These are phyloP conservation scores for Chrysoporthe austroafricana DNA, from an alignment of 2,329 filamentous ascomycete genomes.

Conservation along the genomic window DNA sequence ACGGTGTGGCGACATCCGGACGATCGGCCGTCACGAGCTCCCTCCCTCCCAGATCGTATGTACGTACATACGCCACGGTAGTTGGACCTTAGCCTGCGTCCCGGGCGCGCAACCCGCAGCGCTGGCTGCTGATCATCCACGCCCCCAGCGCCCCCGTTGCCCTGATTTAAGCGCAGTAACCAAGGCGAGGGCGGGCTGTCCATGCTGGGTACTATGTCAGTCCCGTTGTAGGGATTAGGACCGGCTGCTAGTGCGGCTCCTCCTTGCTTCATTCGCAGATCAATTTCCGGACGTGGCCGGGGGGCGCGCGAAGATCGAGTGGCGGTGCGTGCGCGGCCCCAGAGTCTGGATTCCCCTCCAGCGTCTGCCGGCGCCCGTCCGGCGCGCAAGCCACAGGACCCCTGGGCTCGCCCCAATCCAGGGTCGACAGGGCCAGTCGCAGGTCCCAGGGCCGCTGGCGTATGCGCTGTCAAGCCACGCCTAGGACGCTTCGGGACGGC, in stretches of 20 bases:
- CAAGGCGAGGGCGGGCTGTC: too few species aligned
- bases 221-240: too few species aligned
- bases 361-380: background rate
- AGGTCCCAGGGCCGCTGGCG: background rate
- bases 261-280: slow-evolving; percentile 5
- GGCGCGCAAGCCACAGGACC: slow-evolving; percentile 18
- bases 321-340: slow-evolving; percentile 18
- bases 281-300: slow-evolving; percentile 16
- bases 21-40: background rate
- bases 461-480: slow-evolving; percentile 7
- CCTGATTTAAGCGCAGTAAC: too few species aligned
- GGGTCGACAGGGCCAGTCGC: background rate
- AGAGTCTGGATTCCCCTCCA: too few species aligned
- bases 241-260: too few species aligned
- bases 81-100: too few species aligned
- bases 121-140: too few species aligned
- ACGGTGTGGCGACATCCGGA: background rate
- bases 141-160: too few species aligned
- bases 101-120: too few species aligned
- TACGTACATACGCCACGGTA: background rate
- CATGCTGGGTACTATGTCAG: too few species aligned
- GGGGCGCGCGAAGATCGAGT: background rate
- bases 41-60: background rate
- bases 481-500: slow-evolving; percentile 1
- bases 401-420: background rate